Conservation (phyloP, 345 rosid genomes). For the Luvunga scandens region DNA sequence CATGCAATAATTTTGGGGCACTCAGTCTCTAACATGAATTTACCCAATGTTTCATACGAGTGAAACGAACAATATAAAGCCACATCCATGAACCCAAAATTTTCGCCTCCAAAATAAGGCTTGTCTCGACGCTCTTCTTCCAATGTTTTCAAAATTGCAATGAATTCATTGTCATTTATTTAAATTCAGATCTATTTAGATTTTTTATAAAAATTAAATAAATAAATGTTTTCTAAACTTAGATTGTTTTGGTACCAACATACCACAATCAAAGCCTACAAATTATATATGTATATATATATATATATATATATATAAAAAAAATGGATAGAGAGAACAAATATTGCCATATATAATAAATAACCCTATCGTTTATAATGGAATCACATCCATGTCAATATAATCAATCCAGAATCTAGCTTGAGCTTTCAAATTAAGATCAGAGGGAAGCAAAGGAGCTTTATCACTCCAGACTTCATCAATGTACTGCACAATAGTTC, state of each 20-base stretch:
- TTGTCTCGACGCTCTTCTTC: slow-evolving; percentile 33
- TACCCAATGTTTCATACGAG: slow-evolving; percentile 26
- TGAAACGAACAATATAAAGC: slow-evolving; percentile 23
- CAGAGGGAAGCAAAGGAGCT: slow-evolving; percentile 7
- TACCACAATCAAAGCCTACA: background rate
- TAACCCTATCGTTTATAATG: too few species aligned
- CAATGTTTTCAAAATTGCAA: slow-evolving; percentile 23
- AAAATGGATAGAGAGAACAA: background rate
- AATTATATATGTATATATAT: too few species aligned
- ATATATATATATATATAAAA: too few species aligned
- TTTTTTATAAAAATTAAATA: too few species aligned
- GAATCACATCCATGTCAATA: slow-evolving; percentile 11
- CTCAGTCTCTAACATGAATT: slow-evolving; percentile 29
- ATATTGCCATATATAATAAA: too few species aligned
- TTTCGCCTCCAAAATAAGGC: slow-evolving; percentile 31
- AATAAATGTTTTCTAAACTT: too few species aligned
- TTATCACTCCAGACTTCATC: slow-evolving; percentile 11
- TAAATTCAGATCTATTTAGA: too few species aligned
- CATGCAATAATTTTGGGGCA: slow-evolving; percentile 28
- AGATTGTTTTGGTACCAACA: too few species aligned
- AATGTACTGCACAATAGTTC: slow-evolving; percentile 15
- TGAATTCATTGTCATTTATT: slow-evolving; percentile 20
- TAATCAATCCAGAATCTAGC: slow-evolving; percentile 18
- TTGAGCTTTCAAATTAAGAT: slow-evolving; percentile 8
- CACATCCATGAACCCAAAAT: slow-evolving; percentile 28